Percentiles rank a stretch among this genome's conserved stretches.
Evolutionary conservation across 2,329 filamentous ascomycete genomes (phyloP).

Genomic region (Cytospora paraplurivora): DNA sequence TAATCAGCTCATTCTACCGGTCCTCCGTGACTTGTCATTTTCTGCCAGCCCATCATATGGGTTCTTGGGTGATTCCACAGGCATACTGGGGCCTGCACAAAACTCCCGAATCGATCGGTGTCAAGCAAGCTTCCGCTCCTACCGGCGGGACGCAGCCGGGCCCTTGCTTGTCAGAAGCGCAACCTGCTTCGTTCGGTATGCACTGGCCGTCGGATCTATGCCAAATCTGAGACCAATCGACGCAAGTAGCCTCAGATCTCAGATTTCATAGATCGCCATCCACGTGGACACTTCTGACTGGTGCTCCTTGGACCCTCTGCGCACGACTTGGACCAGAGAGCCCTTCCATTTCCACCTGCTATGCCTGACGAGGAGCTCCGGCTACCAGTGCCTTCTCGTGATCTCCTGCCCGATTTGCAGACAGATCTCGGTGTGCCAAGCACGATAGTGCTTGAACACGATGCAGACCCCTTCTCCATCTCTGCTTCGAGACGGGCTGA

Average conservation of each 20-base stretch:
- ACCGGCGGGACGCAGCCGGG: constrained; percentile 17
- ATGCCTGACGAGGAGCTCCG: not conserved
- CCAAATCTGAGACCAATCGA: constrained; percentile 22
- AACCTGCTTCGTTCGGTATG: constrained; percentile 10
- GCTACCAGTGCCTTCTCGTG: not conserved
- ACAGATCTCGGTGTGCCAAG: not conserved
- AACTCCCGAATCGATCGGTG: constrained; percentile 11
- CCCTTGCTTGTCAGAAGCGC: constrained; percentile 11
- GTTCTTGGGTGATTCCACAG: no score
- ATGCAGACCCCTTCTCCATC: not conserved
- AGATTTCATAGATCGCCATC: not conserved
- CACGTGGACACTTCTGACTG: constrained; percentile 14
- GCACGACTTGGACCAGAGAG: not conserved
- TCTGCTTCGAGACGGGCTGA: no score
- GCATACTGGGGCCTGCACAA: constrained; percentile 6
- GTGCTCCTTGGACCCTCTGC: not conserved
- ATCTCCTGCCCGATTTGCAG: not conserved
- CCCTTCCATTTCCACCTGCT: not conserved
- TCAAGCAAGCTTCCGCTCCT: constrained; percentile 1
- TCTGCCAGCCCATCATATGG: not conserved
- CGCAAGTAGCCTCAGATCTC: constrained; percentile 25
- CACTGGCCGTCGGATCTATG: constrained; percentile 18
- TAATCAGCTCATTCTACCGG: not conserved
- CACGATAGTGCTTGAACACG: not conserved
- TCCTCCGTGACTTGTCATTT: not conserved